Evolutionary conservation across 176 grass and related monocot species (phyloP), one percentile per base, ranked within the genome.

Genomic region (Phyllostachys edulis): DNA sequence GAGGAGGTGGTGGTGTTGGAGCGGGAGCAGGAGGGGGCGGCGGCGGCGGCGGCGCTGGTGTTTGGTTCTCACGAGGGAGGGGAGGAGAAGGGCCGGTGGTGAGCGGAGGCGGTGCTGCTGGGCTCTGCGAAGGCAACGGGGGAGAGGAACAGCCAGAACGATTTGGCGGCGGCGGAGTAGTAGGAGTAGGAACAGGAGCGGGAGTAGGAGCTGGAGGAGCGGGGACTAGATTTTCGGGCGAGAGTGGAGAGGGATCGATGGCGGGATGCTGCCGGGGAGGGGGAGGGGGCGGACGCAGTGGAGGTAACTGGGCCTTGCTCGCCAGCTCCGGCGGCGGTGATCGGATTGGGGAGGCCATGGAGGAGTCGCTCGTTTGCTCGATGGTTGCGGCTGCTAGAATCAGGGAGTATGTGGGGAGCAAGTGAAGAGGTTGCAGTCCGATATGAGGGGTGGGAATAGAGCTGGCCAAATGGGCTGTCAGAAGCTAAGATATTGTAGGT

Each of bases 291-390:
- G 80, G 40, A 41, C 76, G 76, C 23, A 70, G 32, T 34, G 32
- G 32, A 34, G 32, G 32, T 34, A 2, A 36, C 32, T 54, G 44
- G 56, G 54, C 61, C 10, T 71, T 77, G 29, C 9, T 27, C 52
- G 76, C n/a, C 8, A 69, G 60, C 54, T 81, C 71, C 17, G 85
- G 73, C n/a, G 82, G 72, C 14, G 84, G 79, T 9, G 92, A 54
- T 42, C 26, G 78, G 66, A 44, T 84, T 45, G 87, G 73, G 24
- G 85, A 88, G 67, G 75, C 68, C 84, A 89, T 87, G 41, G 83
- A 72, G 55, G 21, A 62, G 83, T 40, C 39, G 39, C 39, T 7
- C 5, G 39, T 7, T 40, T 40, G 49, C 42, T 79, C 67, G 23
- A 78, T 80, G 46, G 39, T 14, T n/a, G 73, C 11, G 51, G 86